phyloP scores from a whole-genome alignment of 2,329 filamentous ascomycete species.

The Emmonsiellopsis sp. region DNA sequence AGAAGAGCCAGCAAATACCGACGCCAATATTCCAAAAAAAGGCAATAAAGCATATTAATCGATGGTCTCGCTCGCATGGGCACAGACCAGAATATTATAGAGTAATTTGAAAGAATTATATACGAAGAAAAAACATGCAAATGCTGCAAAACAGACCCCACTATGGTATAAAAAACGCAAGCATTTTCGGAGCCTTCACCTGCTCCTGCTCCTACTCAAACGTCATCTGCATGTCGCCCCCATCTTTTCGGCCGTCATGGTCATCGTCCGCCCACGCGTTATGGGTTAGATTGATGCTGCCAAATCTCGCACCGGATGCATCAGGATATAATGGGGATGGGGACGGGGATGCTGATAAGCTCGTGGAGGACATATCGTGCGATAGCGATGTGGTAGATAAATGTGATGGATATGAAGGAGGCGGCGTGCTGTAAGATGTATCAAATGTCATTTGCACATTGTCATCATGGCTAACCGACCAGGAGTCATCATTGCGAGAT shows the following conservation, averaged over 20 bases:
- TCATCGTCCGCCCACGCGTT: conserved; percentile 68
- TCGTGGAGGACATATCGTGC: neutral
- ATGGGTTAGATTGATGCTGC: conserved; percentile 5
- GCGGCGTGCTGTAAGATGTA: conserved; percentile 45
- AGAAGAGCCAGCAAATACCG: too few species aligned
- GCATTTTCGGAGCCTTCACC: neutral
- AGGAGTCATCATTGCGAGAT: neutral
- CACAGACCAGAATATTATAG: too few species aligned
- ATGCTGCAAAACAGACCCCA: too few species aligned
- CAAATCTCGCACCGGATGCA: conserved; percentile 24
- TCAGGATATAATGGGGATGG: conserved; percentile 47
- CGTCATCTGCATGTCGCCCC: conserved; percentile 72
- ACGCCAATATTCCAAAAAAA: too few species aligned
- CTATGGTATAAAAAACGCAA: neutral
- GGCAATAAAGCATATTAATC: too few species aligned
- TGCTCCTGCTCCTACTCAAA: conserved; percentile 51
- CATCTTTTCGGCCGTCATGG: conserved; percentile 61
- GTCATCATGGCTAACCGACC: conserved; percentile 17
- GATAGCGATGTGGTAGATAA: neutral
- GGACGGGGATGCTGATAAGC: conserved; percentile 10
- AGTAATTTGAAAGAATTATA: too few species aligned
- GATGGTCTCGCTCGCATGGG: too few species aligned
- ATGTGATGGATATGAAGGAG: neutral
- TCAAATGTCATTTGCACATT: conserved; percentile 63
- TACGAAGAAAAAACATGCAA: too few species aligned